Conservation (phyloP, 1,284 basidiomycete species). For the Ustilago tritici region DNA sequence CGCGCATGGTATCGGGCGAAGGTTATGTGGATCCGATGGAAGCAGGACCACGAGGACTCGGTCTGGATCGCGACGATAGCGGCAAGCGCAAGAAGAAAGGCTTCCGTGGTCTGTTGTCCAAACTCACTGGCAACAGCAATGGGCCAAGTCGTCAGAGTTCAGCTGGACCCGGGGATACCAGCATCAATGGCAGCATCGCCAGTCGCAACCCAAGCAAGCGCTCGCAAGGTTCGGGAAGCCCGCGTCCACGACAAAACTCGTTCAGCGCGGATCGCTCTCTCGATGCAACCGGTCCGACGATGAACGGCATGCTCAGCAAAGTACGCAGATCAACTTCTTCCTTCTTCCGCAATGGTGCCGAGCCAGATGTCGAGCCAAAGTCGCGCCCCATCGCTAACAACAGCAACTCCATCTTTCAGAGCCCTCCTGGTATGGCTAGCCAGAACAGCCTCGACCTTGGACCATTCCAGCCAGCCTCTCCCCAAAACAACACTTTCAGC, state of each 20-base stretch:
- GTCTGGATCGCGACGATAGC: slow-evolving; percentile 28
- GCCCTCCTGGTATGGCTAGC: slow-evolving; percentile 57
- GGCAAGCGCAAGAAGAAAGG: slow-evolving; percentile 58
- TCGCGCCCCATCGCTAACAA: slow-evolving; percentile 15
- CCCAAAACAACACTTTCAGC: slow-evolving; percentile 17
- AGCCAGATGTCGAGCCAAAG: slow-evolving; percentile 21
- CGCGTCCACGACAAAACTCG: slow-evolving; percentile 40
- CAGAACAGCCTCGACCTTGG: slow-evolving; percentile 61
- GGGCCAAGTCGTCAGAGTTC: slow-evolving; percentile 26
- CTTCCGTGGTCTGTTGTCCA: slow-evolving; percentile 54
- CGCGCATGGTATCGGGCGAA: slow-evolving; percentile 40
- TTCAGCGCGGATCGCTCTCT: slow-evolving; percentile 46
- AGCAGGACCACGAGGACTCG: slow-evolving; percentile 41
- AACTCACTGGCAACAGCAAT: slow-evolving; percentile 44
- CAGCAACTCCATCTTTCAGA: slow-evolving; percentile 40
- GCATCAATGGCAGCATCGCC: slow-evolving; percentile 48
- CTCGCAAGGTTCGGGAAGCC: slow-evolving; percentile 46
- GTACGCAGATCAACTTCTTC: slow-evolving; percentile 49
- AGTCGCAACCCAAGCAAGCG: slow-evolving; percentile 50
- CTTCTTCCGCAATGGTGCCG: slow-evolving; percentile 39
- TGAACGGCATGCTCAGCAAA: slow-evolving; percentile 41
- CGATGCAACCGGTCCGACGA: slow-evolving; percentile 25
- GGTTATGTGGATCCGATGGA: slow-evolving; percentile 51
- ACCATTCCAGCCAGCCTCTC: slow-evolving; percentile 58
- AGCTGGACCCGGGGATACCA: slow-evolving; percentile 10